These are phyloP conservation scores for Triticum aestivum DNA, from an alignment of 176 grass and related monocot genomes.

Conservation along the genomic window IWGSC_CS_RefSeq_v2.1 NC_057797.1:766501210-766501709, in stretches of 20 bases:
- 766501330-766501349: neutral
- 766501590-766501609: neutral
- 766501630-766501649: neutral
- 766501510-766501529: slow-evolving; percentile 35
- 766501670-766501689: slow-evolving; percentile 34
- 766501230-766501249: neutral
- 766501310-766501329: too few species aligned
- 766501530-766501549: slow-evolving; percentile 20
- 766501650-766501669: neutral
- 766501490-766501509: slow-evolving; percentile 25
- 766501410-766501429: neutral
- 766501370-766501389: neutral
- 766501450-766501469: neutral
- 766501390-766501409: slow-evolving; percentile 1
- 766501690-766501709: slow-evolving; percentile 19
- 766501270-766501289: neutral
- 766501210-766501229: too few species aligned
- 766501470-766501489: slow-evolving; percentile 24
- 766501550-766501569: slow-evolving; percentile 10
- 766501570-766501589: neutral
- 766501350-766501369: neutral
- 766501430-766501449: neutral
- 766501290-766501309: neutral
- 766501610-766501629: neutral
- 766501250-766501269: neutral